Conservation (phyloP, 2,329 filamentous ascomycete species). For the Microcyclospora pomicola region DNA sequence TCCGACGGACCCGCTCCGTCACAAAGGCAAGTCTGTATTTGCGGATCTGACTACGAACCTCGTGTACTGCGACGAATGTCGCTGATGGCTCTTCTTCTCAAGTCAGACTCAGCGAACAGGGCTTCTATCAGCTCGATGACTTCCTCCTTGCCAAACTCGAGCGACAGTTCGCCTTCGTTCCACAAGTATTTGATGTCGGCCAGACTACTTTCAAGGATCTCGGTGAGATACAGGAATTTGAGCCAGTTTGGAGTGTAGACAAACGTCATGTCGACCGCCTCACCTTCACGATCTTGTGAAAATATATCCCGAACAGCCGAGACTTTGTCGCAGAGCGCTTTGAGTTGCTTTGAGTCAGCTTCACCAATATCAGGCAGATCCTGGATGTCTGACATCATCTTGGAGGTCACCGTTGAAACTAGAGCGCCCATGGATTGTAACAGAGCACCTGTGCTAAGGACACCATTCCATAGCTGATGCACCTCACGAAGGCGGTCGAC, state of each 20-base stretch:
- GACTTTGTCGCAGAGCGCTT: constrained; percentile 42
- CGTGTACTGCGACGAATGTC: constrained; percentile 34
- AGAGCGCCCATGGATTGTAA: constrained; percentile 49
- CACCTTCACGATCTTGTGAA: constrained; percentile 28
- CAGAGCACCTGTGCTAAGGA: constrained; percentile 46
- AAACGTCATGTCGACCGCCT: constrained; percentile 40
- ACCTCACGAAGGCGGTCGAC: constrained; percentile 45
- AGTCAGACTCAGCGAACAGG: constrained; percentile 48
- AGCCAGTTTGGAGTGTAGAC: constrained; percentile 51
- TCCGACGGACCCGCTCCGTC: too few species aligned
- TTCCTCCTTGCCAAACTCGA: constrained; percentile 49
- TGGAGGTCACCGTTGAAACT: constrained; percentile 42
- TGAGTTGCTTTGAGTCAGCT: constrained; percentile 46
- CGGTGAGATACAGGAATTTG: constrained; percentile 50
- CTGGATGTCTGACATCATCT: constrained; percentile 48
- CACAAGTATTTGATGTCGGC: constrained; percentile 54
- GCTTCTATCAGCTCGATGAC: constrained; percentile 50
- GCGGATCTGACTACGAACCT: too few species aligned
- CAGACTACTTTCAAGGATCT: constrained; percentile 48
- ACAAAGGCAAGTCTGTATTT: too few species aligned
- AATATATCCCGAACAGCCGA: constrained; percentile 45
- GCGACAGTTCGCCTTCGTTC: constrained; percentile 48
- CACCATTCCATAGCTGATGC: constrained; percentile 41
- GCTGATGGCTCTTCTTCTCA: constrained; percentile 43
- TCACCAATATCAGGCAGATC: constrained; percentile 52